A percentile compares a stretch with the other conserved stretches of the same genome.
phyloP scores from a whole-genome alignment of 176 grass and related monocot species.

The Metroxylon sagu region DNA sequence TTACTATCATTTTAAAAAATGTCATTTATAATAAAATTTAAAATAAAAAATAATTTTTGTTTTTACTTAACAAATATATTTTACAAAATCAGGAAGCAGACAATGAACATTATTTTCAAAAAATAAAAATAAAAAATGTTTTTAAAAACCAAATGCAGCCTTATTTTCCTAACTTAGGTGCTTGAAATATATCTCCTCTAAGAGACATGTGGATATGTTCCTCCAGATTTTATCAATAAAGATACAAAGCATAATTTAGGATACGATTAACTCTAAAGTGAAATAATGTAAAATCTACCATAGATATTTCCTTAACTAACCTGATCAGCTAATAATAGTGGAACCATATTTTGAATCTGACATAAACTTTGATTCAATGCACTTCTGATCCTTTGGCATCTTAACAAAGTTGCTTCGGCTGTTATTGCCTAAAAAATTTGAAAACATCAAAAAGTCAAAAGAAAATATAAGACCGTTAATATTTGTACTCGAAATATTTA shows the following conservation, averaged over 20 bases:
- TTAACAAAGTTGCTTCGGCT: constrained; percentile 25
- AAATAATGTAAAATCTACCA: constrained; percentile 1
- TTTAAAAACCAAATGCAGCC: too few species aligned
- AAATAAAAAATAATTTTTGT: too few species aligned
- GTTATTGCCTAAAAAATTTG: constrained; percentile 18
- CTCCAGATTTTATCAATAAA: not conserved
- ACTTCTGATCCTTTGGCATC: constrained; percentile 32
- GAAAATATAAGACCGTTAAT: not conserved
- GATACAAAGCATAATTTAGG: constrained; percentile 1
- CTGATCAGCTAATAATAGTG: constrained; percentile 22
- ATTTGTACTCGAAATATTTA: too few species aligned
- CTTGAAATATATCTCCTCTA: too few species aligned
- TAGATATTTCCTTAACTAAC: constrained; percentile 23
- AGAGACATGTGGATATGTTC: too few species aligned
- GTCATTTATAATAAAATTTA: too few species aligned
- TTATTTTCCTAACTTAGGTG: too few species aligned
- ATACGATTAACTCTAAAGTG: not conserved
- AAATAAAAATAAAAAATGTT: too few species aligned
- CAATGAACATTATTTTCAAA: too few species aligned
- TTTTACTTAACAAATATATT: too few species aligned
- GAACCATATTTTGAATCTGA: constrained; percentile 37
- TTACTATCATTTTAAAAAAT: too few species aligned
- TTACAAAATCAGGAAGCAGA: too few species aligned
- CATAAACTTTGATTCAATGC: constrained; percentile 29
- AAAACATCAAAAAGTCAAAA: constrained; percentile 9